Base-by-base conservation (phyloP, 148 eudicot species). In the Camellia granthamiana region DNA sequence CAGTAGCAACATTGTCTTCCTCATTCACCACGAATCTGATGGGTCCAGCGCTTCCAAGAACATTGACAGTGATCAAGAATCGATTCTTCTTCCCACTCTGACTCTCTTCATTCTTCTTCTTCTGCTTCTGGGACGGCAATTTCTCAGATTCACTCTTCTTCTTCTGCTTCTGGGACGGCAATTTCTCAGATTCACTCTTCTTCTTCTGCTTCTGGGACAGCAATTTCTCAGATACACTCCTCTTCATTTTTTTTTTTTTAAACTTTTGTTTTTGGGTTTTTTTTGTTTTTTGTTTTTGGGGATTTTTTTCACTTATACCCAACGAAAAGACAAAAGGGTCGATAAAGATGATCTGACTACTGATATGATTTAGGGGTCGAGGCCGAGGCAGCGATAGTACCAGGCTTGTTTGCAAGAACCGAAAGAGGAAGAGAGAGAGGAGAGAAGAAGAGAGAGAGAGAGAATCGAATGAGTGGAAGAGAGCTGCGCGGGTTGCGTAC, bases 11-110 rank as follows among this genome's bases (percentile, higher is more conserved):
- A 12, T 71, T 80, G 19, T 93, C 91, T 16, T 80, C 87, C 43
- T 89, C 95, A 51, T 88, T 89, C 72, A 90, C 97, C 46, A 93
- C 88, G 67, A 90, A 90, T 43, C 91, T 81, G 69, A 93, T 72
- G 13, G 97, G 92, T 0, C 97, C 95, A 0, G 95, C 82, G 42
- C 93, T 91, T 3, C 95, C 95, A 3, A 91, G 54, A 0, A 93
- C 91, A 77, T 91, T 93, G 70, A 93, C 80, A 3, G 85, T 87
- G 1, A 93, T 85, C 88, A 93, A 83, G 68, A 90, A 77, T 23
- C 97, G 78, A 5, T 85, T 87, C n/a, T 84, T 87, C 85, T 84
- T 82, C 13, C 23, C 80, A 55, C 30, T 78, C 64, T 74, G 84
- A 3, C 69, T 82, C 30, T 73, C 68, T 11, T 47, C 10, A 5